Percentiles rank a stretch among this genome's conserved stretches.
phyloP scores from a whole-genome alignment of 2,329 filamentous ascomycete genomes.

The Aspergillus glaucus region DNA sequence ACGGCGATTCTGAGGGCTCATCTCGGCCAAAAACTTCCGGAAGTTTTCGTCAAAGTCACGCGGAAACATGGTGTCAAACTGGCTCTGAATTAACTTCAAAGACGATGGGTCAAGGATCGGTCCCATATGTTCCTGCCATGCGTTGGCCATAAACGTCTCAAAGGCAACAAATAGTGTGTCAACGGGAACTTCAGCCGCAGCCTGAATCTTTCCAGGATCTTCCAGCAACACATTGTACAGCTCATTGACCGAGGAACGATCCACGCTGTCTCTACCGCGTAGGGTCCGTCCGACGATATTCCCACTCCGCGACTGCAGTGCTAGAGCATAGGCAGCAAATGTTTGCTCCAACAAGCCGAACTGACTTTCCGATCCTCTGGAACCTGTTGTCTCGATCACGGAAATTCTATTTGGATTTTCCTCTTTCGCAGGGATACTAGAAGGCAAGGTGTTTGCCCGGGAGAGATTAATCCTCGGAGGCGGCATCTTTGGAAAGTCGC shows the following conservation, averaged over 20 bases:
- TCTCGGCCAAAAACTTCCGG: constrained; percentile 45
- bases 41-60: constrained; percentile 53
- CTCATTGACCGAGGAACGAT: constrained; percentile 78
- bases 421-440: constrained; percentile 42
- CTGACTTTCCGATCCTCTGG: constrained; percentile 55
- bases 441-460: constrained; percentile 41
- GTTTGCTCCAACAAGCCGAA: constrained; percentile 74
- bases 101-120: constrained; percentile 68
- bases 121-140: constrained; percentile 84
- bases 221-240: constrained; percentile 85
- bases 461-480: constrained; percentile 31
- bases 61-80: constrained; percentile 37
- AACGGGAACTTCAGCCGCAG: constrained; percentile 66
- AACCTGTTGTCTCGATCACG: constrained; percentile 47
- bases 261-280: constrained; percentile 61
- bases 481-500: constrained; percentile 40
- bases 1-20: constrained; percentile 58
- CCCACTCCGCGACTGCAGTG: constrained; percentile 76
- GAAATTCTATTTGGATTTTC: constrained; percentile 34
- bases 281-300: constrained; percentile 75
- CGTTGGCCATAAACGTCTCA: constrained; percentile 83
- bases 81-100: constrained; percentile 64
- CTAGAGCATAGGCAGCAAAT: constrained; percentile 74
- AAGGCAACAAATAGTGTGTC: constrained; percentile 88
- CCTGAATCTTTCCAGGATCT: constrained; percentile 69